Base-by-base conservation (phyloP, 176 grass and related monocot species). In the Triticum urartu region DNA sequence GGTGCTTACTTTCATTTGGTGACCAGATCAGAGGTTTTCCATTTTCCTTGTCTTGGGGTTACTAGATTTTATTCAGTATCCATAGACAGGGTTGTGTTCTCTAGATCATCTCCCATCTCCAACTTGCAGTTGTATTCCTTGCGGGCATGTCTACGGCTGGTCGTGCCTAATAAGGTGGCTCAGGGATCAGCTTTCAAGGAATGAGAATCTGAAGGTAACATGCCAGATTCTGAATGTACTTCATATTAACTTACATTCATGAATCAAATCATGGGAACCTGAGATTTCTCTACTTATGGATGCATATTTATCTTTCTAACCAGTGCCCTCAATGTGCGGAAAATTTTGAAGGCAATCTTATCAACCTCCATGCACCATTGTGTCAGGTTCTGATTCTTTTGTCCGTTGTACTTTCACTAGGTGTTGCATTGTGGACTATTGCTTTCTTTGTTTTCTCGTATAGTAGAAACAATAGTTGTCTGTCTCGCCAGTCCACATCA, bases 291-390 rank as follows among this genome's bases (percentile, higher is more conserved):
- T 13, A 25, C 5, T 10, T 6, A 72, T 24, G 10, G 1, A 13
- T 45, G 24, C 4, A 30, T 38, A 38, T 21, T 21, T 9, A 74
- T 74, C 11, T 36, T 69, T 69, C 12, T 68, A 72, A 70, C 61
- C 78, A 93, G 91, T 93, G 91, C 13, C 91, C 91, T 52, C 91
- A 93, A 30, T 93, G 92, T 68, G 82, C 83, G 58, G 42, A 54
- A 80, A 86, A 80, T 11, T 89, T 91, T 20, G 78, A 70, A 39
- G 54, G 21, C 32, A 77, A 86, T 72, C 81, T 86, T 17, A 93
- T 91, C 54, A 86, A 88, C 78, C 84, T 93, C 45, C 91, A 88
- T 70, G 92, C 88, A 50, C 88, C 88, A 35, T 47, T 47, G 3
- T 47, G 45, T 13, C 34, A 70, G 67, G 67, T 70, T 39, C 15